phyloP scores from a whole-genome alignment of 768 basidiomycete species.

The Boletus bicolor region DNA sequence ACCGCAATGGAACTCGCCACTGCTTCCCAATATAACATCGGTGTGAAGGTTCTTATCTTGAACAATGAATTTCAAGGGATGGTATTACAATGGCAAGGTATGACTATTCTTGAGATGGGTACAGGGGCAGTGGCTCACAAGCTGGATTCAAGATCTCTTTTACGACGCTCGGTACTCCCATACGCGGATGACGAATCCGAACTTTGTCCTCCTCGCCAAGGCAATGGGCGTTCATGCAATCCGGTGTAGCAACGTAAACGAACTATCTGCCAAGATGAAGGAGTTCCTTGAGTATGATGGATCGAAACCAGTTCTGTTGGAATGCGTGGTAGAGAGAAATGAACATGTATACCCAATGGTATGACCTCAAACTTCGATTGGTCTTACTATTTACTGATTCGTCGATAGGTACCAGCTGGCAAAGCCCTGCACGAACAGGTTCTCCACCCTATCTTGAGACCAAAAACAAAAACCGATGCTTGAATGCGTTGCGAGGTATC shows the following conservation, averaged over 20 bases:
- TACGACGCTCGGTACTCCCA: slow-evolving; percentile 97
- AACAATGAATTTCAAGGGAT: slow-evolving; percentile 99
- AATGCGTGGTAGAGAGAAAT: slow-evolving; percentile 79
- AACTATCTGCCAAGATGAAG: slow-evolving; percentile 95
- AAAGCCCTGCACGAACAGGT: slow-evolving; percentile 93
- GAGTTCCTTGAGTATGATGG: slow-evolving; percentile 96
- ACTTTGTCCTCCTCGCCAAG: slow-evolving; percentile 86
- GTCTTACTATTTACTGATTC: not conserved
- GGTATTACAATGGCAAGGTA: slow-evolving; percentile 99
- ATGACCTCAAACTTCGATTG: slow-evolving; percentile 14
- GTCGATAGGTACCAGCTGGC: slow-evolving; percentile 74
- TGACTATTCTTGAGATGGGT: slow-evolving; percentile 14
- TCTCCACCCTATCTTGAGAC: slow-evolving; percentile 58
- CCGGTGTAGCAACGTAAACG: slow-evolving; percentile 62
- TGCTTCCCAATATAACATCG: slow-evolving; percentile 86
- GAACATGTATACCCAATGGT: slow-evolving; percentile 95
- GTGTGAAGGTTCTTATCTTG: slow-evolving; percentile 89
- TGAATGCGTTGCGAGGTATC: slow-evolving; percentile 8
- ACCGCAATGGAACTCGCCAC: slow-evolving; percentile 99
- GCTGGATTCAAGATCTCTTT: slow-evolving; percentile 67
- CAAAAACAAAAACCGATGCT: slow-evolving; percentile 25
- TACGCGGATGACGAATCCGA: slow-evolving; percentile 92
- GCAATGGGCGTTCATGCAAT: slow-evolving; percentile 94
- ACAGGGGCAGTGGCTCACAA: not conserved
- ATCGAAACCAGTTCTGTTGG: slow-evolving; percentile 82